Evolutionary conservation across 2,329 filamentous ascomycete genomes (phyloP).

Genomic region (Parafenestella ontariensis): DNA sequence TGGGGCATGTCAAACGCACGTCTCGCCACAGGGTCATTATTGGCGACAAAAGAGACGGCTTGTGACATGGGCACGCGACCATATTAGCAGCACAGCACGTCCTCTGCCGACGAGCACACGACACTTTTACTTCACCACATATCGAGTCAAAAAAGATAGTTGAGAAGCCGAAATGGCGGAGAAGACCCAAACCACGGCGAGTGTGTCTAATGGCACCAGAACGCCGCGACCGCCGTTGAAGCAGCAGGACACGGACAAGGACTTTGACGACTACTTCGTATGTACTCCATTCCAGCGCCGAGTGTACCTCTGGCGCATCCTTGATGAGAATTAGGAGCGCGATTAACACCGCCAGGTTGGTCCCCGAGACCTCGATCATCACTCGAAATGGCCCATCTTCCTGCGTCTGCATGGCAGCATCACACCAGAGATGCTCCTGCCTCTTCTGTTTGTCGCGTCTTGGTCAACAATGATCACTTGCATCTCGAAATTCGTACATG

Average conservation of each 20-base stretch:
- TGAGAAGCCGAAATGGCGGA: constrained; percentile 15
- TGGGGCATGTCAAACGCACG: constrained; percentile 16
- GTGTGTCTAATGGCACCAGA: constrained; percentile 17
- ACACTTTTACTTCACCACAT: neutral
- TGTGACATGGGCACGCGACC: constrained; percentile 11
- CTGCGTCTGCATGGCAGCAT: constrained; percentile 78
- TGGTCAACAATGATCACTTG: constrained; percentile 72
- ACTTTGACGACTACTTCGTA: constrained; percentile 67
- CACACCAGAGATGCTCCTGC: constrained; percentile 75
- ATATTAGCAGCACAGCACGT: neutral
- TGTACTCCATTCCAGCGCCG: neutral
- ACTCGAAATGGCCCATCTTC: constrained; percentile 79
- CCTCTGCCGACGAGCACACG: neutral
- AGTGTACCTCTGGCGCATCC: constrained; percentile 24
- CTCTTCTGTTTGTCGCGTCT: constrained; percentile 66
- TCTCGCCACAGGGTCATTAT: constrained; percentile 7
- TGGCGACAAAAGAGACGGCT: neutral
- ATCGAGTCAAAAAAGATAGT: neutral
- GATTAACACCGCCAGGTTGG: constrained; percentile 48
- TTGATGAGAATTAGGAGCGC: neutral
- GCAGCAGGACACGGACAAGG: constrained; percentile 34
- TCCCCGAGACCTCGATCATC: constrained; percentile 72
- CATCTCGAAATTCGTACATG: constrained; percentile 50
- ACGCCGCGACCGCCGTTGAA: constrained; percentile 18
- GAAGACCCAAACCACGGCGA: constrained; percentile 20